Evolutionary conservation across 768 basidiomycete genomes (phyloP).

Genomic region (Daedaleopsis nitida): DNA sequence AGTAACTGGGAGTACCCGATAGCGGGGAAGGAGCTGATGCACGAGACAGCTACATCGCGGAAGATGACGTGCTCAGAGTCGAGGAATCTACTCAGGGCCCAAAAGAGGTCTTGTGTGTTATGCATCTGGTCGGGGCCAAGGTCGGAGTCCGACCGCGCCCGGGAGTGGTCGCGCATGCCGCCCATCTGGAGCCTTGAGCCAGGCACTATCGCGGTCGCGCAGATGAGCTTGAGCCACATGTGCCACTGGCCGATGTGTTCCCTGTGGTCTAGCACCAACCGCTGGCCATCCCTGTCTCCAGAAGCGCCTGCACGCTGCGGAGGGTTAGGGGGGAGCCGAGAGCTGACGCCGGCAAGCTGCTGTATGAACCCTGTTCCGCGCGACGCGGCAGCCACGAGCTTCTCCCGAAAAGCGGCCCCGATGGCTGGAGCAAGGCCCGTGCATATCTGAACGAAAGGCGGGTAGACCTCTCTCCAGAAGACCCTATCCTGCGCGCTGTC

Average conservation of each 20-base stretch:
- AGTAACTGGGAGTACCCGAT: conserved; percentile 77
- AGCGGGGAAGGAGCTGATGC: conserved; percentile 85
- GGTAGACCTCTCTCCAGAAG: conserved; percentile 76
- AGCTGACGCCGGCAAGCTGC: conserved; percentile 72
- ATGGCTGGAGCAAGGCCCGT: conserved; percentile 50
- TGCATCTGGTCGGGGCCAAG: conserved; percentile 81
- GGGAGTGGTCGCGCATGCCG: conserved; percentile 61
- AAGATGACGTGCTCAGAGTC: conserved; percentile 84
- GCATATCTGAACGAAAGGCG: conserved; percentile 60
- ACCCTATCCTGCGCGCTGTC: conserved; percentile 63
- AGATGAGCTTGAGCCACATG: conserved; percentile 82
- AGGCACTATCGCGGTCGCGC: conserved; percentile 71
- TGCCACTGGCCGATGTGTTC: conserved; percentile 76
- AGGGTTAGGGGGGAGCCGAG: conserved; percentile 49
- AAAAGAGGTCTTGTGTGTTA: conserved; percentile 82
- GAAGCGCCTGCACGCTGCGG: conserved; percentile 41
- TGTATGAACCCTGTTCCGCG: conserved; percentile 75
- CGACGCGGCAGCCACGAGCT: conserved; percentile 65
- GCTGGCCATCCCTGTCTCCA: conserved; percentile 54
- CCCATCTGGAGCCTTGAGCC: conserved; percentile 60
- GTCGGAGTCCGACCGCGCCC: conserved; percentile 70
- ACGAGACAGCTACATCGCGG: conserved; percentile 83
- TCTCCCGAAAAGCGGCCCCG: conserved; percentile 58
- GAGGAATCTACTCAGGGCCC: conserved; percentile 84
- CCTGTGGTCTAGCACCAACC: conserved; percentile 58